Evolutionary conservation across 2,329 filamentous ascomycete species (phyloP).

Genomic region (Alternaria brassicicola): DNA sequence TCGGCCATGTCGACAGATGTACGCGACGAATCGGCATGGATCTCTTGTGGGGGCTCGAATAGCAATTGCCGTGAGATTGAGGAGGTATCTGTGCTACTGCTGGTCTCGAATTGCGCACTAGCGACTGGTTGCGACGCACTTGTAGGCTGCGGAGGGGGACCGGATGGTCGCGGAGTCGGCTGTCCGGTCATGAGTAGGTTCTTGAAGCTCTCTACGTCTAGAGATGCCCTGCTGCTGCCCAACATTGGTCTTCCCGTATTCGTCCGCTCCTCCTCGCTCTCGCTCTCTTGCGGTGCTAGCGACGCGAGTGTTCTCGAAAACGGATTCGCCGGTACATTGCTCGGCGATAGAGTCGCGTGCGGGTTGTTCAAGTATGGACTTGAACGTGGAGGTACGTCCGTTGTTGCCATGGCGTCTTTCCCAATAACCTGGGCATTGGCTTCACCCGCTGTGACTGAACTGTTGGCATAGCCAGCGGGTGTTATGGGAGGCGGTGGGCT

Average conservation of each 20-base stretch:
- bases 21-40: slow-evolving; percentile 59
- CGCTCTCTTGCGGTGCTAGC: slow-evolving; percentile 40
- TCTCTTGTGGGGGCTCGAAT: slow-evolving; percentile 58
- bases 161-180: slow-evolving; percentile 48
- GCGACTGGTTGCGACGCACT: slow-evolving; percentile 29
- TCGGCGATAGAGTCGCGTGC: slow-evolving; percentile 22
- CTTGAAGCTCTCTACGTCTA: slow-evolving; percentile 81
- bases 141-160: slow-evolving; percentile 31
- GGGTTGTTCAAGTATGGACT: slow-evolving; percentile 18
- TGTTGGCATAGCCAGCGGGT: slow-evolving; percentile 29
- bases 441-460: slow-evolving; percentile 16
- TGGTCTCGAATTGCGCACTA: slow-evolving; percentile 48
- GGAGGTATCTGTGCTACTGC: slow-evolving; percentile 64
- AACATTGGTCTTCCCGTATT: slow-evolving; percentile 29
- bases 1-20: slow-evolving; percentile 65
- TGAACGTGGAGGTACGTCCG: slow-evolving; percentile 33
- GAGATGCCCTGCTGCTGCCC: slow-evolving; percentile 50
- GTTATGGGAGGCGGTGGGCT: slow-evolving; percentile 24
- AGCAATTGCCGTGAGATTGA: slow-evolving; percentile 66
- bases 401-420: slow-evolving; percentile 34
- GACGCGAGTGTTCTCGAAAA: slow-evolving; percentile 49
- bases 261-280: slow-evolving; percentile 36
- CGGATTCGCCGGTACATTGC: slow-evolving; percentile 43
- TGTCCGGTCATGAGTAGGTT: slow-evolving; percentile 77
- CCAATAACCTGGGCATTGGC: slow-evolving; percentile 19